phyloP scores from a whole-genome alignment of 148 eudicot species.

The Simmondsia chinensis region DNA sequence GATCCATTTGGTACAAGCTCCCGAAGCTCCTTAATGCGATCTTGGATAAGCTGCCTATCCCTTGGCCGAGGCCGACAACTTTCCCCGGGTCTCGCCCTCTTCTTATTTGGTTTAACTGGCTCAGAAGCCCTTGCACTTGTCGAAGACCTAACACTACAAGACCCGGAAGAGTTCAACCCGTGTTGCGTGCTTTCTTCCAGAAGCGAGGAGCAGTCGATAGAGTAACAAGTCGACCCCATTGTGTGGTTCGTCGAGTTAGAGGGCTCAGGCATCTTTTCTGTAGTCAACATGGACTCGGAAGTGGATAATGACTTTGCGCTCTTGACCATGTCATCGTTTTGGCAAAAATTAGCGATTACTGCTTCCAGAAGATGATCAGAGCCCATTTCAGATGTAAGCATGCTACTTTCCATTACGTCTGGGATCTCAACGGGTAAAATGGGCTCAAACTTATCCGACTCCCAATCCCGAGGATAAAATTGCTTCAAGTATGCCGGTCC shows the following conservation, averaged over 20 bases:
- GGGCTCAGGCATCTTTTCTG: slow-evolving; percentile 49
- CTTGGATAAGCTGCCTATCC: slow-evolving; percentile 92
- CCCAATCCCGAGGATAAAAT: slow-evolving; percentile 26
- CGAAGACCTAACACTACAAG: slow-evolving; percentile 35
- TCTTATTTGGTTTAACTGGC: slow-evolving; percentile 38
- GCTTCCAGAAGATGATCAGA: slow-evolving; percentile 83
- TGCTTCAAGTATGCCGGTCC: slow-evolving; percentile 57
- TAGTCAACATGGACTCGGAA: slow-evolving; percentile 42
- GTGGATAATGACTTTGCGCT: slow-evolving; percentile 25
- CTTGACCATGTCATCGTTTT: slow-evolving; percentile 19
- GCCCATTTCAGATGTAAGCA: slow-evolving; percentile 43
- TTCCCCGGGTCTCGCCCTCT: slow-evolving; percentile 83
- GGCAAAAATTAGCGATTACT: slow-evolving; percentile 60
- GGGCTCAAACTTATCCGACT: slow-evolving; percentile 20
- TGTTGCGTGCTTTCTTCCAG: slow-evolving; percentile 34
- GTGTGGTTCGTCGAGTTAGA: slow-evolving; percentile 33
- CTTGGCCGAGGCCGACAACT: slow-evolving; percentile 87
- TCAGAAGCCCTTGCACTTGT: slow-evolving; percentile 36
- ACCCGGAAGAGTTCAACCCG: slow-evolving; percentile 47
- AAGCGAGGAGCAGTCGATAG: slow-evolving; percentile 43
- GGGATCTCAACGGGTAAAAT: slow-evolving; percentile 34
- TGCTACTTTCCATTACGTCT: slow-evolving; percentile 30
- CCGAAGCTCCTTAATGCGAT: slow-evolving; percentile 81
- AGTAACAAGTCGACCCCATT: slow-evolving; percentile 41
- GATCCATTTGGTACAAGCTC: slow-evolving; percentile 89